Percentiles rank a stretch among this genome's conserved stretches.
Evolutionary conservation across 2,329 filamentous ascomycete genomes (phyloP).

Genomic region (Alternaria gansuensis): DNA sequence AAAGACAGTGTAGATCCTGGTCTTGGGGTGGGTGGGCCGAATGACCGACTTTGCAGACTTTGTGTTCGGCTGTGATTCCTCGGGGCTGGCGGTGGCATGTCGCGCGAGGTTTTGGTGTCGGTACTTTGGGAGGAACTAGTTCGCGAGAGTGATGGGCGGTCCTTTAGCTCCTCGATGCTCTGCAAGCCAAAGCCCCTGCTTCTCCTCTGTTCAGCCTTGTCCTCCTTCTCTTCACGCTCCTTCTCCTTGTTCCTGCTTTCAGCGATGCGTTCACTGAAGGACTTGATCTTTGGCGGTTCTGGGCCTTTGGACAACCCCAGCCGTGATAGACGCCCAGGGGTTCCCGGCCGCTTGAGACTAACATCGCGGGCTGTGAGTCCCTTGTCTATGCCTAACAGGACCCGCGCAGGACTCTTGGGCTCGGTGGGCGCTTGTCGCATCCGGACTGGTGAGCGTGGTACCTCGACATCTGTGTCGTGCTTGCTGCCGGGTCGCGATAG

Average conservation of each 20-base stretch:
- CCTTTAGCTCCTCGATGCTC: slow-evolving; percentile 38
- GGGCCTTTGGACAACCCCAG: slow-evolving; percentile 55
- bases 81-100: slow-evolving; percentile 27
- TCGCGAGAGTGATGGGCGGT: slow-evolving; percentile 36
- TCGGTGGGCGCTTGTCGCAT: slow-evolving; percentile 58
- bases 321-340: slow-evolving; percentile 29
- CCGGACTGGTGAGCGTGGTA: slow-evolving; percentile 76
- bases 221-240: slow-evolving; percentile 56
- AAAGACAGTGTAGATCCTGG: slow-evolving; percentile 38
- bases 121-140: slow-evolving; percentile 41
- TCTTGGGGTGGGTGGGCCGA: slow-evolving; percentile 22
- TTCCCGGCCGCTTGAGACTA: slow-evolving; percentile 72
- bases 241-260: slow-evolving; percentile 64
- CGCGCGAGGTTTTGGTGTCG: slow-evolving; percentile 31
- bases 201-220: slow-evolving; percentile 55
- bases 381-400: slow-evolving; percentile 88
- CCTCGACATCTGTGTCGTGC: slow-evolving; percentile 64
- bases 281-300: slow-evolving; percentile 56
- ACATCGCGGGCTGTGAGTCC: slow-evolving; percentile 81
- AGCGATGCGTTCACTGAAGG: slow-evolving; percentile 87
- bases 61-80: slow-evolving; percentile 27
- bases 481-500: slow-evolving; percentile 36
- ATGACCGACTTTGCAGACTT: slow-evolving; percentile 21
- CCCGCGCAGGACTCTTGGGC: slow-evolving; percentile 78
- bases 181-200: slow-evolving; percentile 53